Percentiles rank a stretch among this genome's conserved stretches.
These are phyloP conservation scores for Austroboletus novae-zelandiae DNA, from an alignment of 1,284 basidiomycete species.

Conservation along the genomic window DNA sequence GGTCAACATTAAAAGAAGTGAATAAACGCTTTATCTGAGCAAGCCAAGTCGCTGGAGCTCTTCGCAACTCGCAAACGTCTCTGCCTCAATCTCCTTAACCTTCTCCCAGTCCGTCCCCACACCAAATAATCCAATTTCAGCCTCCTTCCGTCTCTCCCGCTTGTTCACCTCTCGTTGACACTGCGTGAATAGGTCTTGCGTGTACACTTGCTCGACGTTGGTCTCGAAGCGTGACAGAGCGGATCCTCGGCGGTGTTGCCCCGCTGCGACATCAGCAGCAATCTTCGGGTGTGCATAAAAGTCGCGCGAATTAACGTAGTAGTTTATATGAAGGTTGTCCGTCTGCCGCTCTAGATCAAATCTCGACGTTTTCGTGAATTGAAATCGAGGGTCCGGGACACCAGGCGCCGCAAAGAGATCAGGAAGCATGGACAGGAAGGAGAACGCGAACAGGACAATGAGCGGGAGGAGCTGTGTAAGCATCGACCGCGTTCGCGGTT, in stretches of 20 bases:
- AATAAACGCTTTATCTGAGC: conserved; percentile 33
- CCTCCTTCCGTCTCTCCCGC: conserved; percentile 66
- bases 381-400: conserved; percentile 79
- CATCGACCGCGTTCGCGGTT: conserved; percentile 56
- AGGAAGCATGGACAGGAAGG: conserved; percentile 83
- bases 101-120: conserved; percentile 88
- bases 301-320: conserved; percentile 83
- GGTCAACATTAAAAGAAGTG: conserved; percentile 9
- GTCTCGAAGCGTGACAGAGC: conserved; percentile 57
- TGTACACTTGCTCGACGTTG: conserved; percentile 70
- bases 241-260: conserved; percentile 37
- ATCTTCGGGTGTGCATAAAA: conserved; percentile 78
- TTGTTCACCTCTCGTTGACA: conserved; percentile 67
- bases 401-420: conserved; percentile 66
- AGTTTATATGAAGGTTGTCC: conserved; percentile 65
- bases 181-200: conserved; percentile 62
- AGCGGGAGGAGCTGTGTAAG: conserved; percentile 87
- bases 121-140: conserved; percentile 84
- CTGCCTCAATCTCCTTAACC: conserved; percentile 62
- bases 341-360: conserved; percentile 71
- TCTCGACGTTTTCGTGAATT: conserved; percentile 61
- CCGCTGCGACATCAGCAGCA: conserved; percentile 63
- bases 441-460: conserved; percentile 80
- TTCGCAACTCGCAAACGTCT: conserved; percentile 73
- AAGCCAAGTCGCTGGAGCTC: conserved; percentile 61